Conservation (phyloP, 768 basidiomycete genomes). For the Hemileccinum rubropunctum region DNA sequence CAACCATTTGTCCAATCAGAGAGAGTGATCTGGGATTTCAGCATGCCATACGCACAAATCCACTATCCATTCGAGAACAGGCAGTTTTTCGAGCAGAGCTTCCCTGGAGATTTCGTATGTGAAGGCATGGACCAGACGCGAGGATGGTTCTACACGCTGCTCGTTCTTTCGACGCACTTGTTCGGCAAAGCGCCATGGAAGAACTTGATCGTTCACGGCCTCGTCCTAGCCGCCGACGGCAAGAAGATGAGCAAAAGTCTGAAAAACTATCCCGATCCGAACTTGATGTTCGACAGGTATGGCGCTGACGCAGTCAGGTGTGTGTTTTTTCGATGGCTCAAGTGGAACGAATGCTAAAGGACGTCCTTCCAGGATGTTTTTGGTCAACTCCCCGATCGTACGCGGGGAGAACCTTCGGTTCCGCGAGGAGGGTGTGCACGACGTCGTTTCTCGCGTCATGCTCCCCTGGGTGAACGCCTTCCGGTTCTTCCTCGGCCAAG, state of each 20-base stretch:
- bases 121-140: slow-evolving; percentile 99
- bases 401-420: slow-evolving; percentile 97
- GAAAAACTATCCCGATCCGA: slow-evolving; percentile 96
- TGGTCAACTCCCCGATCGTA: slow-evolving; percentile 98
- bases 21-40: slow-evolving; percentile 29
- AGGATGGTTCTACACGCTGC: slow-evolving; percentile 99
- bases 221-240: slow-evolving; percentile 94
- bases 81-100: slow-evolving; percentile 76
- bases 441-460: slow-evolving; percentile 94
- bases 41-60: slow-evolving; percentile 97
- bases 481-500: slow-evolving; percentile 99
- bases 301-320: slow-evolving; percentile 95
- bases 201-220: slow-evolving; percentile 93
- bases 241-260: slow-evolving; percentile 99
- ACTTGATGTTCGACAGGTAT: slow-evolving; percentile 82
- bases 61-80: slow-evolving; percentile 99
- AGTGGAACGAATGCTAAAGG: not conserved
- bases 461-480: slow-evolving; percentile 98
- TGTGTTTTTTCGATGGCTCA: slow-evolving; percentile 3
- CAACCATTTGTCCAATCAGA: not conserved
- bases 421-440: slow-evolving; percentile 96
- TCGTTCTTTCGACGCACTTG: slow-evolving; percentile 94
- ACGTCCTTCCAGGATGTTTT: slow-evolving; percentile 73
- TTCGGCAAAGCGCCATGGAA: slow-evolving; percentile 96
- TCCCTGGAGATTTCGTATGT: slow-evolving; percentile 95